A percentile compares a stretch with the other conserved stretches of the same genome.
phyloP scores from a whole-genome alignment of 768 basidiomycete species.

The Tylopilus vinaceipallidus region DNA sequence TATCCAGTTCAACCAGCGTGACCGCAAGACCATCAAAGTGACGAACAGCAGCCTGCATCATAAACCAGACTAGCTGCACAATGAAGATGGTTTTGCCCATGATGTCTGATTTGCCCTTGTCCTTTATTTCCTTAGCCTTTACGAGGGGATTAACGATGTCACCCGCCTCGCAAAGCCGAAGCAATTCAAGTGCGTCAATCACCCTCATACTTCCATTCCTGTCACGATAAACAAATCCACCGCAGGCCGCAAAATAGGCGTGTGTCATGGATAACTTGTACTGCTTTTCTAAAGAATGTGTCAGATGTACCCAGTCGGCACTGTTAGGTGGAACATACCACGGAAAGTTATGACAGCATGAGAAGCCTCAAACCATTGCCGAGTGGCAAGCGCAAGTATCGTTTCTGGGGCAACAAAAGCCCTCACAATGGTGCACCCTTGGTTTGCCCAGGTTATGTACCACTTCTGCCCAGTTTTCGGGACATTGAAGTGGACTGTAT shows the following conservation, averaged over 20 bases:
- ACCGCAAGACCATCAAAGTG: background rate
- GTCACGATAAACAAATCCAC: background rate
- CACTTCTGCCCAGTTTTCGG: background rate
- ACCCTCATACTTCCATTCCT: background rate
- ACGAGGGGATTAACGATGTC: background rate
- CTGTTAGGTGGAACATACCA: background rate
- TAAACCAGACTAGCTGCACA: background rate
- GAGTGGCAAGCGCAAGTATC: background rate
- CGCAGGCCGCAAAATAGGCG: background rate
- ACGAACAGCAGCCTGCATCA: background rate
- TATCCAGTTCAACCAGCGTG: background rate
- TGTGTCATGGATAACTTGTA: background rate
- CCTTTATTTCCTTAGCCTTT: background rate
- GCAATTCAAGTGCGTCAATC: background rate
- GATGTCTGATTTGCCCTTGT: constrained; percentile 3
- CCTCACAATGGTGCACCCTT: background rate
- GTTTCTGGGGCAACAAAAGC: background rate
- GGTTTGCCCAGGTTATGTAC: background rate
- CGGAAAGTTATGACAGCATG: background rate
- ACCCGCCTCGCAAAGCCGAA: background rate
- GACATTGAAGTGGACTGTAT: no score
- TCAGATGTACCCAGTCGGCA: background rate
- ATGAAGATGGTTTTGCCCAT: background rate
- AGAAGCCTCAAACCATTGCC: background rate
- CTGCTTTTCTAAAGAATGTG: background rate